Percentiles rank a stretch among this genome's conserved stretches.
Conservation (phyloP, 2,329 filamentous ascomycete species). For the Xylaria sp. region DNA sequence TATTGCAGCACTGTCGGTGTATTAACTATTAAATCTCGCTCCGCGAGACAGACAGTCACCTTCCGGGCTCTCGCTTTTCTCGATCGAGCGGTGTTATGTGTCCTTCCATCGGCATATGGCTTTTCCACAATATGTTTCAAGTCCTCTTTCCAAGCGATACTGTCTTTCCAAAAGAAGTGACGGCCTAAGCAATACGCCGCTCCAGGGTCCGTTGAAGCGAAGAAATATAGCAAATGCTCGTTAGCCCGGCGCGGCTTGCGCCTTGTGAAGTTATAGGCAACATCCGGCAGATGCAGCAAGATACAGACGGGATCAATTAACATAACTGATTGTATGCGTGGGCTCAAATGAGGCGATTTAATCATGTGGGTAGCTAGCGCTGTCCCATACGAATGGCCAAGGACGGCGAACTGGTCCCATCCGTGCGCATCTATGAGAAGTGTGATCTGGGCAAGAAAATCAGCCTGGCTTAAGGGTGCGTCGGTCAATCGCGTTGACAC, state of each 20-base stretch:
- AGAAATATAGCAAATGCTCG: constrained; percentile 75
- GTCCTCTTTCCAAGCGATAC: constrained; percentile 76
- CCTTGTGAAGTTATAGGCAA: constrained; percentile 76
- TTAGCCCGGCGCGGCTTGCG: constrained; percentile 66
- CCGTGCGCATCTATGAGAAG: constrained; percentile 66
- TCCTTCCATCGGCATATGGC: constrained; percentile 21
- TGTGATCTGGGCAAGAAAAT: constrained; percentile 66
- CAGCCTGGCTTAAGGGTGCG: constrained; percentile 59
- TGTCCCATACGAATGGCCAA: constrained; percentile 72
- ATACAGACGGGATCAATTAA: constrained; percentile 72
- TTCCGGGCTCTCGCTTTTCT: constrained; percentile 32
- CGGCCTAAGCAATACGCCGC: constrained; percentile 71
- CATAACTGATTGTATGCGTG: constrained; percentile 60
- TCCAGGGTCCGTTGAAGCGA: constrained; percentile 74
- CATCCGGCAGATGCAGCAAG: constrained; percentile 73
- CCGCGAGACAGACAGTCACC: constrained; percentile 68
- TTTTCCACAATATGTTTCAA: constrained; percentile 51
- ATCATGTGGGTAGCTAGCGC: constrained; percentile 71
- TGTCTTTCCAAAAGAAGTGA: constrained; percentile 78
- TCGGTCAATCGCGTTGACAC: constrained; percentile 70
- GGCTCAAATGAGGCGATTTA: constrained; percentile 56
- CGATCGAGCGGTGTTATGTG: constrained; percentile 24
- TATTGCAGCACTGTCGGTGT: constrained; percentile 67
- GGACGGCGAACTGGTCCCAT: constrained; percentile 68
- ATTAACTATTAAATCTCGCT: constrained; percentile 72